Conservation (phyloP, 176 grass and related monocot species). For the Hyparrhenia diplandra region DNA sequence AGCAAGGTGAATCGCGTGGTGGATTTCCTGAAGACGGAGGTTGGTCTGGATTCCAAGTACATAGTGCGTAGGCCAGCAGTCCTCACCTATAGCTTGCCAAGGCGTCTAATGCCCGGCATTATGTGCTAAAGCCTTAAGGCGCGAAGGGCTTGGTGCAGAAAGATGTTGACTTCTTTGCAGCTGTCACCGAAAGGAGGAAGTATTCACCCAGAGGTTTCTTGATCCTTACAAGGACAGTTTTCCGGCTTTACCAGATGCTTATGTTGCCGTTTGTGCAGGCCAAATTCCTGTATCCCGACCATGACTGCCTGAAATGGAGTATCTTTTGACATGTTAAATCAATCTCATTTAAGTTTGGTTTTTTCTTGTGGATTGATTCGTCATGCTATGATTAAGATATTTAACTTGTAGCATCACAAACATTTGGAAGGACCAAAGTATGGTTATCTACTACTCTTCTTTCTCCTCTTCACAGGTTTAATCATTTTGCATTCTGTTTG, state of each 20-base stretch:
- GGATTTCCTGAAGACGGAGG: slow-evolving; percentile 32
- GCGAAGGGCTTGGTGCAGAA: slow-evolving; percentile 27
- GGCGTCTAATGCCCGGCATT: slow-evolving; percentile 29
- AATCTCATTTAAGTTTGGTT: background rate
- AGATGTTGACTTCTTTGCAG: background rate
- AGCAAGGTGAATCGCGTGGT: background rate
- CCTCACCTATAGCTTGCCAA: slow-evolving; percentile 26
- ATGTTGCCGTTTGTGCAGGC: slow-evolving; percentile 14
- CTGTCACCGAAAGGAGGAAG: accelerated
- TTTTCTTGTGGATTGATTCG: background rate
- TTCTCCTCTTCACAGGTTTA: background rate
- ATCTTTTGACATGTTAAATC: background rate
- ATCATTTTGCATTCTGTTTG: background rate
- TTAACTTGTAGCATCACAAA: background rate
- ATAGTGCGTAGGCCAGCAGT: slow-evolving; percentile 5
- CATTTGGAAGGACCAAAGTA: background rate
- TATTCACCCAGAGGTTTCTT: slow-evolving; percentile 22
- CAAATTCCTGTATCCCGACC: background rate
- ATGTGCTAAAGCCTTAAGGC: slow-evolving; percentile 22
- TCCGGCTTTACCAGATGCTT: slow-evolving; percentile 30
- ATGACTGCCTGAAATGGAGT: background rate
- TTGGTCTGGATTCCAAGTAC: slow-evolving; percentile 1
- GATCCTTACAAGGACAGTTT: background rate
- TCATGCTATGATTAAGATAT: background rate
- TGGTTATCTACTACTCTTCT: background rate